Conservation (phyloP, 768 basidiomycete genomes). For the Amanita molliuscula region DNA sequence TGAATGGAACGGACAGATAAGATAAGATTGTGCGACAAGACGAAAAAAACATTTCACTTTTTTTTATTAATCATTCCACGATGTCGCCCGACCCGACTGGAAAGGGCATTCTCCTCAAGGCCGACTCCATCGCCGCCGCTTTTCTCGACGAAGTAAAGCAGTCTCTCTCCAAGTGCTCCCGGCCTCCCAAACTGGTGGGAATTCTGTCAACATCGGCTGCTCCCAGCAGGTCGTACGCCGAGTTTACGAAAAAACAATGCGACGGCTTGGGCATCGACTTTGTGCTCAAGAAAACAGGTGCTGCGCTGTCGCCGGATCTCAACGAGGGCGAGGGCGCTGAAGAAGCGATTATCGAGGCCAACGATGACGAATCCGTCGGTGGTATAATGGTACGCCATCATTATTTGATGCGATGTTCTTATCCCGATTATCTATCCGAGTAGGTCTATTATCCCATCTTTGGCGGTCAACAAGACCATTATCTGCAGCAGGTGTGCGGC, state of each 20-base stretch:
- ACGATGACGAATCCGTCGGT: conserved; percentile 74
- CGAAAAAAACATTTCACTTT: background rate
- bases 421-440: background rate
- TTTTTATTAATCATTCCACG: background rate
- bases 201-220: conserved; percentile 80
- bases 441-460: conserved; percentile 97
- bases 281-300: conserved; percentile 64
- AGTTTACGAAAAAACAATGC: conserved; percentile 90
- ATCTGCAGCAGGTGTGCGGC: conserved; percentile 75
- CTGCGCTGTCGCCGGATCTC: conserved; percentile 42
- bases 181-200: conserved; percentile 72
- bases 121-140: conserved; percentile 61
- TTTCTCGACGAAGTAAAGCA: conserved; percentile 63
- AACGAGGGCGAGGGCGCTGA: conserved; percentile 87
- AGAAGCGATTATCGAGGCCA: conserved; percentile 92
- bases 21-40: conserved; percentile 4
- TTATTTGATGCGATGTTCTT: conserved; percentile 2
- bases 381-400: conserved; percentile 80
- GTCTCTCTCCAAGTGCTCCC: conserved; percentile 24
- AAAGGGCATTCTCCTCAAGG: conserved; percentile 72
- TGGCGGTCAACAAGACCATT: conserved; percentile 89
- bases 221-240: conserved; percentile 75
- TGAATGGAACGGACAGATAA: conserved; percentile 17
- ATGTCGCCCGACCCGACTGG: conserved; percentile 22
- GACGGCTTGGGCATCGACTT: conserved; percentile 82